phyloP scores from a whole-genome alignment of 495 filamentous ascomycete species.

The Emericellopsis terricola region DNA sequence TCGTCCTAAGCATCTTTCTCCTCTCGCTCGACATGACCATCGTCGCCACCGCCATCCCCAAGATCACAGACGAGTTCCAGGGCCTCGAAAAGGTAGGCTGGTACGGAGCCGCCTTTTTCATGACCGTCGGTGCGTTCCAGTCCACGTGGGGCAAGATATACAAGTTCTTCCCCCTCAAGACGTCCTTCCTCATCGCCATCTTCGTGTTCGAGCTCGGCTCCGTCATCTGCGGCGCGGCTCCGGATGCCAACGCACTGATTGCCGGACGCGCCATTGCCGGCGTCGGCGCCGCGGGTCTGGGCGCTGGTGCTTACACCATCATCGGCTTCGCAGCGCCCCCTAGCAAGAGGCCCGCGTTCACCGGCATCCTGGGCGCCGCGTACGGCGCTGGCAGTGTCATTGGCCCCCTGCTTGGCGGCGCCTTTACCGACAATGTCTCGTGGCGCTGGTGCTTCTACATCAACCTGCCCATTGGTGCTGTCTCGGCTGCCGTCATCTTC shows the following conservation, averaged over 20 bases:
- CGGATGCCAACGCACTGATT: constrained; percentile 30
- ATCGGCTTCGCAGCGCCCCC: constrained; percentile 19
- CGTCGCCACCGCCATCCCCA: constrained; percentile 24
- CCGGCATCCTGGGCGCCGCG: constrained; percentile 19
- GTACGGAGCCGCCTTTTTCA: constrained; percentile 18
- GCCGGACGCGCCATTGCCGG: constrained; percentile 34
- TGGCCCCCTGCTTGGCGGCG: constrained; percentile 39
- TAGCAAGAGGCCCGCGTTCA: constrained; percentile 17
- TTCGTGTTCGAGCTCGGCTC: constrained; percentile 29
- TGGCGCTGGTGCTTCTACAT: constrained; percentile 59
- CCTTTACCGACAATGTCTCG: constrained; percentile 36
- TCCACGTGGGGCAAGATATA: constrained; percentile 24
- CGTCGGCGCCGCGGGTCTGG: constrained; percentile 21
- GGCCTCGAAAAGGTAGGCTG: constrained; percentile 20
- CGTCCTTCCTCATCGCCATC: constrained; percentile 19
- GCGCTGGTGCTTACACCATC: constrained; percentile 31
- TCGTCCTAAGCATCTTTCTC: constrained; percentile 27
- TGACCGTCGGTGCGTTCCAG: constrained; percentile 7
- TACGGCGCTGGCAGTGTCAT: constrained; percentile 15
- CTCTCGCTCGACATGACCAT: constrained; percentile 25
- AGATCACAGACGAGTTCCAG: constrained; percentile 21
- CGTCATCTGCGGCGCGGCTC: constrained; percentile 31
- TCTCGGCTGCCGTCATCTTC: constrained; percentile 30
- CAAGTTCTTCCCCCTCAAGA: constrained; percentile 25
- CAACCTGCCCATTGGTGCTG: constrained; percentile 41